Conservation (phyloP, 2,329 filamentous ascomycete genomes). For the Penicillium psychrosexuale region DNA sequence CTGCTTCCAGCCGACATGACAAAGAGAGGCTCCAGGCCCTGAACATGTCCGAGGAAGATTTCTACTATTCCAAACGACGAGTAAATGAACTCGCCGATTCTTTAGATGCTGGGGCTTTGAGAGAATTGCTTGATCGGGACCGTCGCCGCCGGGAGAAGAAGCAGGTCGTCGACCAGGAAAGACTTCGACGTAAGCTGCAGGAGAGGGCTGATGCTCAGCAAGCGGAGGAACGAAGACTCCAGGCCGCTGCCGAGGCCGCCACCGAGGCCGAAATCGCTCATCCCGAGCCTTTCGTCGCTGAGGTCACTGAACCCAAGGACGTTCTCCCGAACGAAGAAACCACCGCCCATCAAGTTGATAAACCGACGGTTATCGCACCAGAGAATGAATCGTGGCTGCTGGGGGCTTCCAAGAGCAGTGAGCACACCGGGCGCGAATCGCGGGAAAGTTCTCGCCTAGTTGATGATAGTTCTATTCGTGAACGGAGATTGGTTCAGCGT, state of each 20-base stretch:
- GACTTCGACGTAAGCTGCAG: slow-evolving; percentile 49
- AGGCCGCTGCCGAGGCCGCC: background rate
- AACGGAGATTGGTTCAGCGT: slow-evolving; percentile 25
- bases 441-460: slow-evolving; percentile 33
- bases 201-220: slow-evolving; percentile 54
- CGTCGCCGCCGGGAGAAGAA: slow-evolving; percentile 74
- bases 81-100: slow-evolving; percentile 74
- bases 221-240: slow-evolving; percentile 46
- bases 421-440: slow-evolving; percentile 23
- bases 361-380: background rate
- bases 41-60: slow-evolving; percentile 60
- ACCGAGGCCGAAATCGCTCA: background rate
- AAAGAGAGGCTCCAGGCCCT: slow-evolving; percentile 52
- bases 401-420: slow-evolving; percentile 31
- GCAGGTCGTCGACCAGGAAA: slow-evolving; percentile 65
- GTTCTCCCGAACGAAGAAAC: background rate
- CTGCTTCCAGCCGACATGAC: slow-evolving; percentile 44
- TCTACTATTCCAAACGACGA: slow-evolving; percentile 57
- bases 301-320: slow-evolving; percentile 1
- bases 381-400: slow-evolving; percentile 34
- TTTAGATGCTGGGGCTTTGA: slow-evolving; percentile 76
- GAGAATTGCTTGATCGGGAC: slow-evolving; percentile 88
- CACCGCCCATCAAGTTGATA: slow-evolving; percentile 2
- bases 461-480: slow-evolving; percentile 35
- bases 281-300: background rate